Base-by-base conservation (phyloP, 139 green algal genomes). In the Chlamydomonas sp. region DNA sequence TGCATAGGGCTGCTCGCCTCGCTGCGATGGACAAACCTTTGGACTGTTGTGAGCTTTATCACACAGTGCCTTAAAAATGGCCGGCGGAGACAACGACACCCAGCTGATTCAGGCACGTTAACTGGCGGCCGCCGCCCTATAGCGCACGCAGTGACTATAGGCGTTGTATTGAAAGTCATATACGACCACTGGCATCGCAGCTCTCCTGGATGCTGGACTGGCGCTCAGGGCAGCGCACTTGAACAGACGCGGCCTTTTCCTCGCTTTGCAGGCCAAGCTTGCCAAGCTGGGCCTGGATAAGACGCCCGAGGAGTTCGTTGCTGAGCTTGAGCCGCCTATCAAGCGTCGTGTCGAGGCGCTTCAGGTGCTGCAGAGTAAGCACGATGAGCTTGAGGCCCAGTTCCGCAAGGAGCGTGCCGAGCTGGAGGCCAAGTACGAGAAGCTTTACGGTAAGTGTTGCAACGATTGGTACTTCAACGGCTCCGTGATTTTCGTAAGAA, bases 381-480 rank as follows among this genome's bases (percentile, higher is more conserved):
- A 95, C 63, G 95, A 98, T 79, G 94, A 96, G 77, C 85, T 98
- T 2, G 89, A 97, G 77, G 91, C 90, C 31, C 80, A 94, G 86
- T 98, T 94, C 79, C 83, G 89, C 9, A 95, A 96, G 87, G 94
- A 96, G 90, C 88, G 87, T 6, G 90, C 88, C n/a, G 92, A 89
- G 74, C 90, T 98, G 9, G 95, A 97, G 90, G 92, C 85, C 16
- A 97, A 96, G 85, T 98, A 97, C 79, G 92, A 93, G 85, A 92
- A 92, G 86, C 91, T 97, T 4, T 98, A 97, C 89, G 91, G 92
- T 94, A 67, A 88, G 82, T 2, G 9, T 9, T 12, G 64, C 9
- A 69, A 87, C 62, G 62, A 63, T 4, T 68, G 49, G 14, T 78
- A 58, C 49, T 84, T 18, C 7, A 14, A 49, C 81, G 4, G 68